Conservation (phyloP, 768 basidiomycete species). For the Termitomyces sp. region DNA sequence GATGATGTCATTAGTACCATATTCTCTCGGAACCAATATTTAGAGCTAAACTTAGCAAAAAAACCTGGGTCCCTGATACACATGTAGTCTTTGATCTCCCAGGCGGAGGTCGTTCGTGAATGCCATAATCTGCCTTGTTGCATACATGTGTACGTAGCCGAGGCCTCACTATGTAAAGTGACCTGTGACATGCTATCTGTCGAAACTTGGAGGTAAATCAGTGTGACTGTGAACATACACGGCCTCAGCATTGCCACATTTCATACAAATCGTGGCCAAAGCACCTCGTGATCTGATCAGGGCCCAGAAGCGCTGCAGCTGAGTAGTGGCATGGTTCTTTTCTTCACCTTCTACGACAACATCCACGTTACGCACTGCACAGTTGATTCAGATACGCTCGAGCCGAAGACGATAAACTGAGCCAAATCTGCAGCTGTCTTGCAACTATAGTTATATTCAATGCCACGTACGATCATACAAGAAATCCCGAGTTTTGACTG, state of each 20-base stretch:
- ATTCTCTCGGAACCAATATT: neutral
- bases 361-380: neutral
- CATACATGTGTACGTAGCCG: neutral
- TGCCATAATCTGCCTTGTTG: neutral
- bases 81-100: neutral
- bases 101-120: neutral
- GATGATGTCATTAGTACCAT: neutral
- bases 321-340: neutral
- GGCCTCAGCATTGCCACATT: neutral
- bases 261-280: neutral
- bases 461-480: constrained; percentile 1
- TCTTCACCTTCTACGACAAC: neutral
- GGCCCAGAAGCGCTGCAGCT: neutral
- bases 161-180: neutral
- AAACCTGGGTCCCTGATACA: neutral
- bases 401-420: neutral
- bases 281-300: constrained; percentile 3
- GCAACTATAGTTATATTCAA: neutral
- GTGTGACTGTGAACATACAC: neutral
- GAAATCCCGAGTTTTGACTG: constrained; percentile 6
- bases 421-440: neutral
- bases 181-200: neutral
- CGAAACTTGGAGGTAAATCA: neutral
- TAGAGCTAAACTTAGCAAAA: neutral
- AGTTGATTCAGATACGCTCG: neutral